Base-by-base conservation (phyloP, 371 early-diverging fungal genomes). In the Mucor mucedo region DNA sequence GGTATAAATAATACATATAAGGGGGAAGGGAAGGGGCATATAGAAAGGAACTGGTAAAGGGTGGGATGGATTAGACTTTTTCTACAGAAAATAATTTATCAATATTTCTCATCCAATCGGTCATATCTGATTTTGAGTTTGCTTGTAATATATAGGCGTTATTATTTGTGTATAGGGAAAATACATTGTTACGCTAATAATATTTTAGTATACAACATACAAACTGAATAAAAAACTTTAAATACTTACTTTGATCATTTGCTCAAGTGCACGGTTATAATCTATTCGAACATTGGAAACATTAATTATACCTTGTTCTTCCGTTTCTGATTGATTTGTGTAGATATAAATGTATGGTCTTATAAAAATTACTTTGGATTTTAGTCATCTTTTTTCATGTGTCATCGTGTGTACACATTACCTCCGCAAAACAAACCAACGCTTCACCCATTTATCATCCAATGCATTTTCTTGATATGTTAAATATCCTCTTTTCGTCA, bases 341-440 rank as follows among this genome's bases (percentile, higher is more conserved):
- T 90, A 93, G 42, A 93, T 83, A 63, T 89, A 91, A 52, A 95
- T 75, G 66, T 90, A 92, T 14, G 95, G 95, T 47, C 88, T 84
- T 63, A 27, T 28, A 13, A 7, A 38, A 27, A 32, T 21, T 60
- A 21, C 14, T 21, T 53, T 29, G 4, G 38, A 13, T 32, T 21
- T 58, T 63, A 62, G 57, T 58, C 53, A 62, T 57, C 47, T 13
- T 49, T 42, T 45, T 45, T 45, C 48, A 39, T 54, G 33, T 55
- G 35, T 2, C 16, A 52, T 3, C 21, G 38, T 55, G 39, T 29
- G 21, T 41, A 21, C 8, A 54, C 28, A 45, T 65, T 82, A 84
- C 76, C 91, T 83, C 45, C 93, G 86, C 49, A 96, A 83, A 55
- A 94, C 93, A 75, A 93, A 87, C 90, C 90, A 94, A 8, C 89